These are phyloP conservation scores for Prorocentrum cordatum DNA, from an alignment of 169 alveolate species.

Conservation along the genomic window DNA sequence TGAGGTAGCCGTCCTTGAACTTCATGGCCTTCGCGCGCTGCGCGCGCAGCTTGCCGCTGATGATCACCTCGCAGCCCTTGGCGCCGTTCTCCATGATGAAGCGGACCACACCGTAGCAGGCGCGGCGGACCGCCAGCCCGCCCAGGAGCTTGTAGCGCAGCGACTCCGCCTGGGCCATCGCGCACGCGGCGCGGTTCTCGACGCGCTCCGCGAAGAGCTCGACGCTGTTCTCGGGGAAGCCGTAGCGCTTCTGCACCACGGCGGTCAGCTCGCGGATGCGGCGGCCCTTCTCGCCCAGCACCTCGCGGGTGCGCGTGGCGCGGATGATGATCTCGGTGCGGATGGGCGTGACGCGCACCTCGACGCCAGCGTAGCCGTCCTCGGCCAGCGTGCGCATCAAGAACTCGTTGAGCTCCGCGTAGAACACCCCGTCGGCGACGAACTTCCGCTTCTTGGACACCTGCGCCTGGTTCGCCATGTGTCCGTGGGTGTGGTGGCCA, in stretches of 20 bases:
- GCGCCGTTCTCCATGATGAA: constrained; percentile 97
- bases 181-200: constrained; percentile 82
- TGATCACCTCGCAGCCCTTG: constrained; percentile 96
- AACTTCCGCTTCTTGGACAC: constrained; percentile 90
- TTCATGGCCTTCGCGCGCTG: constrained; percentile 97
- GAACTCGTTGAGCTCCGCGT: constrained; percentile 98
- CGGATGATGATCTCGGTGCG: constrained; percentile 93
- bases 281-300: constrained; percentile 94
- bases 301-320: constrained; percentile 96
- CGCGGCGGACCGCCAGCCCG: constrained; percentile 98
- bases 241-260: constrained; percentile 96
- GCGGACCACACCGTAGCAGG: constrained; percentile 93
- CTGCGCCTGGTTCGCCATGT: too few species aligned
- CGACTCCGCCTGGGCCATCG: constrained; percentile 98
- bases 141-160: constrained; percentile 92
- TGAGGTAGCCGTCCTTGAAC: constrained; percentile 89
- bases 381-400: constrained; percentile 93
- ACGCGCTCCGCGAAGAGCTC: constrained; percentile 79
- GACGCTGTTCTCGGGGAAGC: constrained; percentile 89
- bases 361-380: constrained; percentile 93
- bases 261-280: constrained; percentile 95
- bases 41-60: constrained; percentile 99
- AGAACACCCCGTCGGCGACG: constrained; percentile 98
- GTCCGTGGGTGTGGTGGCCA: too few species aligned
- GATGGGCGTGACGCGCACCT: constrained; percentile 72